phyloP scores from a whole-genome alignment of 257 asterid genomes.

The Nicotiana tomentosiformis region DNA sequence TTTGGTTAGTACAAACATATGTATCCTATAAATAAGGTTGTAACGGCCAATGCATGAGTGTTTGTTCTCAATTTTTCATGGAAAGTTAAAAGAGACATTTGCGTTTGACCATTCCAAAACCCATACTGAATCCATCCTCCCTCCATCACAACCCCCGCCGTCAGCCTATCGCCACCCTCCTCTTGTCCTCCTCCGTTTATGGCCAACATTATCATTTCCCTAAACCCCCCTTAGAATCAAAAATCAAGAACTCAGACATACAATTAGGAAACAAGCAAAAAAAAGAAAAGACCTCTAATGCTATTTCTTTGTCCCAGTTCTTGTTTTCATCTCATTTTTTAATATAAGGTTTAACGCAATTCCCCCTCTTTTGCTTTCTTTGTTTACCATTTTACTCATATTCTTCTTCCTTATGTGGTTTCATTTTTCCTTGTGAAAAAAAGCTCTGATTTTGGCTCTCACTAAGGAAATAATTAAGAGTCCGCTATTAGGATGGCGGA shows the following conservation, averaged over 20 bases:
- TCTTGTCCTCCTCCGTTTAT: neutral
- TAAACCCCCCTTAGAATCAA: neutral
- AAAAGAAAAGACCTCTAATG: neutral
- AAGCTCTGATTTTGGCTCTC: neutral
- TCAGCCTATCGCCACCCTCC: constrained; percentile 4
- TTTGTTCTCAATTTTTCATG: constrained; percentile 5
- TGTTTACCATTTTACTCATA: neutral
- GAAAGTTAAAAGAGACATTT: neutral
- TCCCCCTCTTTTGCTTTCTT: no score
- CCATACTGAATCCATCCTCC: constrained; percentile 10
- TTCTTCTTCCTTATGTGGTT: neutral
- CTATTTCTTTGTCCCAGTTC: neutral
- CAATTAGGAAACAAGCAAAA: neutral
- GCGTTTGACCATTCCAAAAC: constrained; percentile 14
- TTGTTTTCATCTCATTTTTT: neutral
- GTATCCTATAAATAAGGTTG: constrained; percentile 19
- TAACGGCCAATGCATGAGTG: neutral
- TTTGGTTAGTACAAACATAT: constrained; percentile 2
- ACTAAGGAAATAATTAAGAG: neutral
- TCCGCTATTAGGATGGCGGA: constrained; percentile 26
- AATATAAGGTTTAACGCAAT: neutral
- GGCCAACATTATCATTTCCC: neutral
- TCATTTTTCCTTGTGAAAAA: neutral
- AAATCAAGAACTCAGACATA: neutral
- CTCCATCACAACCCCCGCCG: neutral